Percentiles rank a stretch among this genome's conserved stretches.
Conservation (phyloP, 2,329 filamentous ascomycete species). For the Ophiosphaerella narmari region DNA sequence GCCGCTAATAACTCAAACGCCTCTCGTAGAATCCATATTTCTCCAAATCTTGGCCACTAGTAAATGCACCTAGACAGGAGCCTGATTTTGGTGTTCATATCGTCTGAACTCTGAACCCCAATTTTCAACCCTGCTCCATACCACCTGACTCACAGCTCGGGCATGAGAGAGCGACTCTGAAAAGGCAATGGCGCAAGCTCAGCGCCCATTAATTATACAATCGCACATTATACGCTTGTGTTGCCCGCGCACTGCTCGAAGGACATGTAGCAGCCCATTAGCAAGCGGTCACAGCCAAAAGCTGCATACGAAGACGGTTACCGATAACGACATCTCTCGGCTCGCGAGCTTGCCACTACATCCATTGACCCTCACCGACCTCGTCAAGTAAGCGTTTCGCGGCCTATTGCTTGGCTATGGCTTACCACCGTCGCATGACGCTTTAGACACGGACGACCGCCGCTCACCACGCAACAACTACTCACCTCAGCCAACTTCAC, state of each 20-base stretch:
- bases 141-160: neutral
- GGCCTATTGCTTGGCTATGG: neutral
- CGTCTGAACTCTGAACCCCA: neutral
- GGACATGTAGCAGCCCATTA: conserved; percentile 21
- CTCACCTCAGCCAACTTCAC: conserved; percentile 95
- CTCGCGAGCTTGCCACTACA: conserved; percentile 80
- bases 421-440: conserved; percentile 16
- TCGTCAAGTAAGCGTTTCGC: conserved; percentile 71
- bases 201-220: conserved; percentile 43
- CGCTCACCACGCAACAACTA: conserved; percentile 77
- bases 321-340: conserved; percentile 75
- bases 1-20: conserved; percentile 1
- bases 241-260: conserved; percentile 32
- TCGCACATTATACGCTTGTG: conserved; percentile 42
- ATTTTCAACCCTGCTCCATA: neutral
- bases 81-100: neutral
- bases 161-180: conserved; percentile 9
- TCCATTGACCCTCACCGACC: conserved; percentile 80
- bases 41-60: neutral
- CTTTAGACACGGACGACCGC: conserved; percentile 74
- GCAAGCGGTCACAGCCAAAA: conserved; percentile 16
- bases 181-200: conserved; percentile 34
- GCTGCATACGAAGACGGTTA: conserved; percentile 51
- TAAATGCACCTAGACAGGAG: neutral
- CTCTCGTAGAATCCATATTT: neutral